phyloP scores from a whole-genome alignment of 2,329 filamentous ascomycete genomes.

The Gyromitra esculenta region DNA sequence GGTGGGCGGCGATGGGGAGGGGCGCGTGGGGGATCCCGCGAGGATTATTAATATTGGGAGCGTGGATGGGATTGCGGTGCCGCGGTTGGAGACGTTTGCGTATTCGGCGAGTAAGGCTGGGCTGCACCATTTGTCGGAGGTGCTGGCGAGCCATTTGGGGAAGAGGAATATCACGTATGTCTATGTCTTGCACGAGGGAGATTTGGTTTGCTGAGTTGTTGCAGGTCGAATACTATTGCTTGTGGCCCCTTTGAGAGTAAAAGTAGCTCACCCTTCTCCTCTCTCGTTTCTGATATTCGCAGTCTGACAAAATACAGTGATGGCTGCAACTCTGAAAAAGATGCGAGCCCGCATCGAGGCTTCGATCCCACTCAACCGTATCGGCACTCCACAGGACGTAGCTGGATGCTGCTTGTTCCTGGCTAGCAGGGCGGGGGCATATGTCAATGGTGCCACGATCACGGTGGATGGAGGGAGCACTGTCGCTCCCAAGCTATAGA shows the following conservation, averaged over 20 bases:
- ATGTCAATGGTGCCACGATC: conserved; percentile 73
- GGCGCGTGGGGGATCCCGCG: conserved; percentile 62
- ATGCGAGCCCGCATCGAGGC: conserved; percentile 67
- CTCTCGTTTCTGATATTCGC: neutral
- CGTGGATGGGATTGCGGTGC: conserved; percentile 71
- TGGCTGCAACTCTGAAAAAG: conserved; percentile 74
- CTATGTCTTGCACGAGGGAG: neutral
- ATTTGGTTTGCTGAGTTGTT: neutral
- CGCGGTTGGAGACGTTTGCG: conserved; percentile 69
- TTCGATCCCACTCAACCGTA: conserved; percentile 72
- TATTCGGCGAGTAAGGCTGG: conserved; percentile 73
- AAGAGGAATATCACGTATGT: conserved; percentile 68
- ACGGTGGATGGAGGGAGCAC: conserved; percentile 65
- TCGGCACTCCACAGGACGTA: conserved; percentile 74
- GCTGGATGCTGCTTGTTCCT: conserved; percentile 77
- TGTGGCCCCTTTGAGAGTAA: conserved; percentile 77
- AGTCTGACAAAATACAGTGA: conserved; percentile 62
- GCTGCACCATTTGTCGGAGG: conserved; percentile 71
- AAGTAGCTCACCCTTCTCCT: conserved; percentile 59
- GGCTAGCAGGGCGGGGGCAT: conserved; percentile 72
- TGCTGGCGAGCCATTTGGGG: conserved; percentile 72
- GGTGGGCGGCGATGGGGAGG: conserved; percentile 51
- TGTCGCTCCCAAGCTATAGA: conserved; percentile 62
- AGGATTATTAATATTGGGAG: conserved; percentile 73
- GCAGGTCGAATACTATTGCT: conserved; percentile 72